Evolutionary conservation across 345 rosid species (phyloP).

Genomic region (Euphorbia lathyris): DNA sequence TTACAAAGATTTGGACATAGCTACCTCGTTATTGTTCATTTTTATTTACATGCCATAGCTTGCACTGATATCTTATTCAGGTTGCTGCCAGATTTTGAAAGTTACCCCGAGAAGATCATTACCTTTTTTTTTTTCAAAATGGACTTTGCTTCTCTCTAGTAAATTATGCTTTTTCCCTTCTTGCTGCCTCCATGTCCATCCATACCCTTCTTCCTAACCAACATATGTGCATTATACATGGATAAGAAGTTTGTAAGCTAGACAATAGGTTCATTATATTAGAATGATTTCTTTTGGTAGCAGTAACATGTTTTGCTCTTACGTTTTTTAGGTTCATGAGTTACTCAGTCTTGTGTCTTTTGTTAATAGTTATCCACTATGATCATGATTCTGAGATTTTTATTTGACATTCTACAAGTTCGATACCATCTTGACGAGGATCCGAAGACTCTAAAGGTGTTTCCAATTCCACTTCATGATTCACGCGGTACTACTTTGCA

Average conservation of each 20-base stretch:
- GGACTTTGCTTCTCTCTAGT: neutral
- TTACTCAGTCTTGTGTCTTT: neutral
- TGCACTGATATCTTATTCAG: neutral
- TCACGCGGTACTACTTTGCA: constrained; percentile 61
- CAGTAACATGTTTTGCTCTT: neutral
- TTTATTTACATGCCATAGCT: neutral
- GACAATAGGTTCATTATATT: neutral
- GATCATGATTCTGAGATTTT: constrained; percentile 17
- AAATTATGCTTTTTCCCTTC: neutral
- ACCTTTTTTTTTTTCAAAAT: neutral
- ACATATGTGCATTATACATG: neutral
- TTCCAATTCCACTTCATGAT: constrained; percentile 74
- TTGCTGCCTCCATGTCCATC: too few relatives aligned
- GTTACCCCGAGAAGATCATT: neutral
- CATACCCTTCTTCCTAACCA: neutral
- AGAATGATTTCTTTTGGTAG: neutral
- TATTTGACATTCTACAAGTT: constrained; percentile 41
- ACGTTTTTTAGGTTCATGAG: neutral
- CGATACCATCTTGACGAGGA: constrained; percentile 97
- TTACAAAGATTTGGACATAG: neutral
- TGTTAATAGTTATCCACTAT: neutral
- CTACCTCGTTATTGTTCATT: neutral
- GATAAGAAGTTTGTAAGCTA: neutral
- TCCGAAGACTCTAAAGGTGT: constrained; percentile 86
- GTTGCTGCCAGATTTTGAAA: neutral